Evolutionary conservation across 2,329 filamentous ascomycete species (phyloP), one percentile per base, ranked within the genome.

Genomic region (Fusarium equiseti): DNA sequence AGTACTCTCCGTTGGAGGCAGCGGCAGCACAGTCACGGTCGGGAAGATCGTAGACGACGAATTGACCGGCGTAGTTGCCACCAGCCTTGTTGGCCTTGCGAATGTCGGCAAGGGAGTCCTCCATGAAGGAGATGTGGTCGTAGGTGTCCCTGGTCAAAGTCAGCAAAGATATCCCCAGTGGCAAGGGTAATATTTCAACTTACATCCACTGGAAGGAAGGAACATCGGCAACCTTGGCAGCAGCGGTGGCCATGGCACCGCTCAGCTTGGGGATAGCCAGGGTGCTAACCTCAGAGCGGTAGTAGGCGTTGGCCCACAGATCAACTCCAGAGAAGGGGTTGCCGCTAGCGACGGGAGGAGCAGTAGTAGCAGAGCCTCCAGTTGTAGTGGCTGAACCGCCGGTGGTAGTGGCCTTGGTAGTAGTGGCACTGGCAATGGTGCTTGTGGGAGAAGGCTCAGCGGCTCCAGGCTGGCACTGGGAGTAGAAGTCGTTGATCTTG

Each of bases 251-350:
- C 76, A 86, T 80, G 26, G 87, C 82, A 7, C 86, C 84, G 12
- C 86, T 86, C 64, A 93, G 79, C 18, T 86, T 87, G 11, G 91
- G 90, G 22, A 92, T 85, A 10, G 91, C 91, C 20, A 85, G 79
- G 38, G 77, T 84, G 59, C 83, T 81, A 60, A 89, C 82, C 77
- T 88, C 85, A 20, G 84, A 85, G n/a, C 83, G 81, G 73, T 88
- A 89, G 80, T 84, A 87, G 59, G 77, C 78, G 78, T 88, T 88
- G 75, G 86, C 83, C 82, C 84, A 88, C 73, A 84, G 79, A 53
- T 81, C 77, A 53, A 87, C 84, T 18, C 83, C 85, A 13, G 76
- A 65, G 76, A 86, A 88, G 16, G 86, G 85, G 79, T 88, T 89
- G n/a, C 88, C 89, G 16, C 76, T 77, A 38, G 75, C 77, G 29